These are phyloP conservation scores for Biscutella laevigata DNA, from an alignment of 441 rosid genomes.

Conservation along the genomic window DNA sequence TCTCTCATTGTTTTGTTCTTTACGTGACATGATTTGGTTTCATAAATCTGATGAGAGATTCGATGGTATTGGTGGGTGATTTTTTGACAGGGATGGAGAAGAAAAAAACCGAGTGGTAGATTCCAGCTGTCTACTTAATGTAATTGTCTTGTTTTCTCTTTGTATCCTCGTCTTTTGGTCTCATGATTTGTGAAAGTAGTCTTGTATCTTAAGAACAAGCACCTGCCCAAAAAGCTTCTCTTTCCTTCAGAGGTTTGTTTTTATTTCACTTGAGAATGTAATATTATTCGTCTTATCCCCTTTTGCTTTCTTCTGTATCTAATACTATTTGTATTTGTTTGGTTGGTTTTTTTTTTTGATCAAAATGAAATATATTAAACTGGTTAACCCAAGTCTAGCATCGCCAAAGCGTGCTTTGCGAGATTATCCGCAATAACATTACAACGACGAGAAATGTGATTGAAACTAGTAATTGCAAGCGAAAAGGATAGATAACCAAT, in stretches of 20 bases:
- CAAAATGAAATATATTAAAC: too few relatives aligned
- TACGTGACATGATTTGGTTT: neutral
- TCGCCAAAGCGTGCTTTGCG: too few relatives aligned
- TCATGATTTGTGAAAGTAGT: constrained; percentile 2
- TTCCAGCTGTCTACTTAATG: constrained; percentile 71
- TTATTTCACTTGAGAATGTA: constrained; percentile 16
- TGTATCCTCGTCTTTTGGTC: constrained; percentile 1
- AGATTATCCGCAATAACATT: too few relatives aligned
- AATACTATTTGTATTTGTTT: too few relatives aligned
- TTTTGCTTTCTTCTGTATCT: constrained; percentile 6
- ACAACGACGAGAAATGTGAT: too few relatives aligned
- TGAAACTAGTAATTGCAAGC: too few relatives aligned
- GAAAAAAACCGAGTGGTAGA: constrained; percentile 73
- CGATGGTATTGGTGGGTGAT: constrained; percentile 5
- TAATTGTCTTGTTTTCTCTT: neutral
- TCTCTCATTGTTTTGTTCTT: neutral
- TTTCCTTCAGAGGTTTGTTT: constrained; percentile 14
- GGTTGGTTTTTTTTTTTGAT: neutral
- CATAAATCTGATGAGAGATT: neutral
- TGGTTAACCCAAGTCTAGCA: too few relatives aligned
- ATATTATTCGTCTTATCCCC: neutral
- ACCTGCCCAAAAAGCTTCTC: constrained; percentile 20
- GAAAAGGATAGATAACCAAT: too few relatives aligned
- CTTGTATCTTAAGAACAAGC: constrained; percentile 9
- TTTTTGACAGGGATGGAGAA: constrained; percentile 81